A percentile compares a stretch with the other conserved stretches of the same genome.
Evolutionary conservation across 192 early-diverging fungal genomes (phyloP).

Genomic region (Coemansia sp.): DNA sequence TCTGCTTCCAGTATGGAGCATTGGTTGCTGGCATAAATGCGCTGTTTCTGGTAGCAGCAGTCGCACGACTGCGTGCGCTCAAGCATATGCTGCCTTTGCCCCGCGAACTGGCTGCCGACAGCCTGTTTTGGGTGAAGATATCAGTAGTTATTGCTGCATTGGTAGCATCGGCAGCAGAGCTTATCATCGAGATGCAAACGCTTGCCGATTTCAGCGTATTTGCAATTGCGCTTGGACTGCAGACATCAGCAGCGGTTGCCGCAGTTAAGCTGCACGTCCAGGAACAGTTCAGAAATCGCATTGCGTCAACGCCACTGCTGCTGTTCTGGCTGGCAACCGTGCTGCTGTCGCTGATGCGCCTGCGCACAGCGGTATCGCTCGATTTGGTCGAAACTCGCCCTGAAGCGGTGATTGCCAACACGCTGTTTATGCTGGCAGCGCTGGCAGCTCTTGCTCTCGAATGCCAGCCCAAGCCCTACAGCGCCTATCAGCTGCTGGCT

Average conservation of each 20-base stretch:
- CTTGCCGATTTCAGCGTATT: conserved; percentile 11
- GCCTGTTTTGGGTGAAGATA: conserved; percentile 33
- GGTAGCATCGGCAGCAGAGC: conserved; percentile 28
- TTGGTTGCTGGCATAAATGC: conserved; percentile 18
- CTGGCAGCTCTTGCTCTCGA: conserved; percentile 32
- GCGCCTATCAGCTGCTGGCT: conserved; percentile 22
- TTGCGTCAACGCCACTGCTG: conserved; percentile 41
- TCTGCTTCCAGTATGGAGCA: conserved; percentile 44
- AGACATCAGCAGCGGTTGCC: conserved; percentile 23
- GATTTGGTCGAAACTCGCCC: conserved; percentile 8
- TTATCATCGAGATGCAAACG: conserved; percentile 7
- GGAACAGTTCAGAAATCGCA: conserved; percentile 35
- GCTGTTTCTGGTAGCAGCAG: conserved; percentile 24
- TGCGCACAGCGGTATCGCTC: conserved; percentile 31
- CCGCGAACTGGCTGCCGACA: conserved; percentile 11
- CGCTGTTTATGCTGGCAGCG: conserved; percentile 26
- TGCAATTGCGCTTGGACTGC: conserved; percentile 24
- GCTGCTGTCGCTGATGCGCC: conserved; percentile 26
- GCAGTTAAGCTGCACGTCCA: conserved; percentile 37
- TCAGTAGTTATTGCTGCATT: conserved; percentile 15
- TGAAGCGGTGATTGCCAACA: conserved; percentile 15
- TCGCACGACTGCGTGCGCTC: conserved; percentile 13
- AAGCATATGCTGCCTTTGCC: conserved; percentile 6
- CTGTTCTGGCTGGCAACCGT: conserved; percentile 49
- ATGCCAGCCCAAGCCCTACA: conserved; percentile 33